These are phyloP conservation scores for Fusarium fracticaudum DNA, from an alignment of 2,329 filamentous ascomycete species.

Conservation along the genomic window DNA sequence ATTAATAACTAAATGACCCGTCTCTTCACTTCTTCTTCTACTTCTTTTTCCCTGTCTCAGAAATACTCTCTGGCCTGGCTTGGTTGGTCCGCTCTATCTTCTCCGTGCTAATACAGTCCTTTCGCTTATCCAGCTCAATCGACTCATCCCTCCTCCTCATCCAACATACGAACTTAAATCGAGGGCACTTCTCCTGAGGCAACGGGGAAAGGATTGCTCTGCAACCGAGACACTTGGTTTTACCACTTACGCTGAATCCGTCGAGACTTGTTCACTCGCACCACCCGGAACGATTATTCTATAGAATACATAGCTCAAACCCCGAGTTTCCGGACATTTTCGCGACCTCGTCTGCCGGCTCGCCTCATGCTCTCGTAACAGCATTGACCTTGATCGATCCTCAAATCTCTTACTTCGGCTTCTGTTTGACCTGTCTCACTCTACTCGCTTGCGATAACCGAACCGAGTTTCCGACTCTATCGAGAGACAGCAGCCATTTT, in stretches of 20 bases:
- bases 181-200: neutral
- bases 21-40: slow-evolving; percentile 18
- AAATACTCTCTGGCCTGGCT: slow-evolving; percentile 1
- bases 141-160: slow-evolving; percentile 7
- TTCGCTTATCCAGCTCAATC: neutral
- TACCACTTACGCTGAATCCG: neutral
- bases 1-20: slow-evolving; percentile 28
- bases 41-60: slow-evolving; percentile 16
- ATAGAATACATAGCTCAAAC: slow-evolving; percentile 1
- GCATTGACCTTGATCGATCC: neutral
- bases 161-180: neutral
- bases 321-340: neutral
- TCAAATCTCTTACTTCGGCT: neutral
- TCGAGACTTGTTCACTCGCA: neutral
- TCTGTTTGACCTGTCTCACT: neutral
- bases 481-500: neutral
- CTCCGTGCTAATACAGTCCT: neutral
- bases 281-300: neutral
- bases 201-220: slow-evolving; percentile 13
- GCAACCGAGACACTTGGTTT: slow-evolving; percentile 1
- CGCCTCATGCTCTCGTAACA: neutral
- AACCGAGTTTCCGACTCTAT: neutral
- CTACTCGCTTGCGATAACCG: slow-evolving; percentile 1
- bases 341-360: slow-evolving; percentile 11
- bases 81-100: slow-evolving; percentile 8